Evolutionary conservation across 2,329 filamentous ascomycete species (phyloP).

Genomic region (Capronia coronata): DNA sequence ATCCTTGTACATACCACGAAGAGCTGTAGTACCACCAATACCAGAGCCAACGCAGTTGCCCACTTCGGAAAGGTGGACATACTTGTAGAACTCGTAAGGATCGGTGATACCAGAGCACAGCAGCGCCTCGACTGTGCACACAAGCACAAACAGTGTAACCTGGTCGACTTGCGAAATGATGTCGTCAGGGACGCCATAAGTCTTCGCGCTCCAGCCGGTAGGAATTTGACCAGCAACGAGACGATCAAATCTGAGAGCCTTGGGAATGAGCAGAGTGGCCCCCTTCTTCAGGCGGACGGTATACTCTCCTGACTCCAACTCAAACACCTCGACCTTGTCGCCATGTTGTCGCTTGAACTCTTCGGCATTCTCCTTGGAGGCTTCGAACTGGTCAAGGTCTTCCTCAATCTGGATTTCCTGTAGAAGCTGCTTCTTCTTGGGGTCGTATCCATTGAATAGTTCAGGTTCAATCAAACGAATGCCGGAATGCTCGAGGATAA

Average conservation of each 20-base stretch:
- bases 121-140: constrained; percentile 86
- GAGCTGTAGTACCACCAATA: constrained; percentile 87
- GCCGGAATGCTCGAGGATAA: constrained; percentile 91
- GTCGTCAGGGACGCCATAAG: constrained; percentile 92
- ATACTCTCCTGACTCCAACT: constrained; percentile 92
- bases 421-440: constrained; percentile 95
- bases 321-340: constrained; percentile 95
- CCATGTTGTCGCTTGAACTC: constrained; percentile 97
- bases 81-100: constrained; percentile 99
- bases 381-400: constrained; percentile 93
- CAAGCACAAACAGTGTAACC: constrained; percentile 89
- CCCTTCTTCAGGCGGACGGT: constrained; percentile 94
- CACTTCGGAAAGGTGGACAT: constrained; percentile 94
- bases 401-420: constrained; percentile 97
- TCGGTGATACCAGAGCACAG: constrained; percentile 93
- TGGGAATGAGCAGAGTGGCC: constrained; percentile 88
- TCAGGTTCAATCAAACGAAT: constrained; percentile 97
- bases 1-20: constrained; percentile 97
- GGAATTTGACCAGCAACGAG: constrained; percentile 96
- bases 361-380: constrained; percentile 92
- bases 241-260: constrained; percentile 93
- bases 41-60: constrained; percentile 98
- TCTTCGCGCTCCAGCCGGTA: constrained; percentile 93
- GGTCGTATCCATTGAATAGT: constrained; percentile 93
- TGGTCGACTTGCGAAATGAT: constrained; percentile 97